Evolutionary conservation across 164 flowering plant genomes (phyloP).

Genomic region (Brasenia schreberi): DNA sequence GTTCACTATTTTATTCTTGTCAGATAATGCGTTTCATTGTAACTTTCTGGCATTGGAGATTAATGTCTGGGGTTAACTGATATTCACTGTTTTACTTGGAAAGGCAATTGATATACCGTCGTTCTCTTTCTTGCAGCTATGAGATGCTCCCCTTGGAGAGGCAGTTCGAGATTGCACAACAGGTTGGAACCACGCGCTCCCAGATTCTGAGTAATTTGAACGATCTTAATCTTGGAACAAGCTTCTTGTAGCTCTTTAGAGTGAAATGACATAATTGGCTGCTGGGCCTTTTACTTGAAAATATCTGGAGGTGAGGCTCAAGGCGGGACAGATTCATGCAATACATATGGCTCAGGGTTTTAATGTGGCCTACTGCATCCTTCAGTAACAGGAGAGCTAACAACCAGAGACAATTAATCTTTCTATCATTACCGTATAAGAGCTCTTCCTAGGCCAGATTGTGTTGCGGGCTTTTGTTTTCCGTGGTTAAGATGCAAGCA

Average conservation of each 20-base stretch:
- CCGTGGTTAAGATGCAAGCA: too few relatives aligned
- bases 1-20: slow-evolving; percentile 13
- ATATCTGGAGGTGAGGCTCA: too few relatives aligned
- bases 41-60: neutral
- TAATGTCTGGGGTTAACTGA: neutral
- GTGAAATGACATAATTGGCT: neutral
- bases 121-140: slow-evolving; percentile 34
- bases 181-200: slow-evolving; percentile 78
- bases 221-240: slow-evolving; percentile 64
- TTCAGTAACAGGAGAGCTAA: too few relatives aligned
- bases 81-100: neutral
- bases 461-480: too few relatives aligned
- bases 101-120: neutral
- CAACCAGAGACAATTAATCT: too few relatives aligned
- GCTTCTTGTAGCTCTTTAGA: slow-evolving; percentile 46
- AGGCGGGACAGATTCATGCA: too few relatives aligned
- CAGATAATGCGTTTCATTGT: neutral
- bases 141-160: slow-evolving; percentile 84
- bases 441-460: too few relatives aligned
- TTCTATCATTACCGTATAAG: too few relatives aligned
- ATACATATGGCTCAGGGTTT: too few relatives aligned
- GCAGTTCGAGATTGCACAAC: slow-evolving; percentile 77
- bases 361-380: too few relatives aligned
- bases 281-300: too few relatives aligned
- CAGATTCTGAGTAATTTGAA: slow-evolving; percentile 75